Evolutionary conservation across 257 asterid genomes (phyloP).

Genomic region (Linaria vulgaris): DNA sequence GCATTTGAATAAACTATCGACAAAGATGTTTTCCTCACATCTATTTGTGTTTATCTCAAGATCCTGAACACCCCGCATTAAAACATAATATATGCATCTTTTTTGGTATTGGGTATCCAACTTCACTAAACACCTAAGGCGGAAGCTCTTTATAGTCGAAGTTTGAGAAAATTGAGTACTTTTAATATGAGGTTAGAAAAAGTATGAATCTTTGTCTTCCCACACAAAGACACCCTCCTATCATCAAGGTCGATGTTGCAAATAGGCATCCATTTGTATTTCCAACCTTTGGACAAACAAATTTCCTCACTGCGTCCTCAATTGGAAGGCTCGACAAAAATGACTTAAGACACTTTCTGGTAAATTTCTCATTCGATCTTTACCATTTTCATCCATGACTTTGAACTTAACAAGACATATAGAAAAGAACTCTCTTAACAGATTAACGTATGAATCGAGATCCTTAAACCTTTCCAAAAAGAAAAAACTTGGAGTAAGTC

Average conservation of each 20-base stretch:
- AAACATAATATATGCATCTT: no score
- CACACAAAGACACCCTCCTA: no score
- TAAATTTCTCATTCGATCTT: not conserved
- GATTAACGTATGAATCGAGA: no score
- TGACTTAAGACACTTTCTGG: not conserved
- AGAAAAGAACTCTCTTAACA: no score
- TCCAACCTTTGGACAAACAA: constrained; percentile 5
- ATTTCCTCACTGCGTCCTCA: not conserved
- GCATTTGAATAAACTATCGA: no score
- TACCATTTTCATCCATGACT: no score
- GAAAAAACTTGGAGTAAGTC: no score
- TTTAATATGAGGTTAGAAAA: not conserved
- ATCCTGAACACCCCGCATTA: no score
- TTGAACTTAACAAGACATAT: no score
- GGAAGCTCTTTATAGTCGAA: not conserved
- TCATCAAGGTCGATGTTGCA: not conserved
- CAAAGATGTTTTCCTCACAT: not conserved
- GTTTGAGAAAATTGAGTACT: not conserved
- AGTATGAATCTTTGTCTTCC: not conserved
- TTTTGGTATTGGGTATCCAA: no score
- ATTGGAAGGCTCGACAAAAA: not conserved
- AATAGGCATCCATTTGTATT: not conserved
- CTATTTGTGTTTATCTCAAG: no score
- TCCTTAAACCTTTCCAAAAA: no score
- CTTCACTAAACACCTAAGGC: not conserved